phyloP scores from a whole-genome alignment of 176 grass and related monocot genomes.

The Musa itinerans region DNA sequence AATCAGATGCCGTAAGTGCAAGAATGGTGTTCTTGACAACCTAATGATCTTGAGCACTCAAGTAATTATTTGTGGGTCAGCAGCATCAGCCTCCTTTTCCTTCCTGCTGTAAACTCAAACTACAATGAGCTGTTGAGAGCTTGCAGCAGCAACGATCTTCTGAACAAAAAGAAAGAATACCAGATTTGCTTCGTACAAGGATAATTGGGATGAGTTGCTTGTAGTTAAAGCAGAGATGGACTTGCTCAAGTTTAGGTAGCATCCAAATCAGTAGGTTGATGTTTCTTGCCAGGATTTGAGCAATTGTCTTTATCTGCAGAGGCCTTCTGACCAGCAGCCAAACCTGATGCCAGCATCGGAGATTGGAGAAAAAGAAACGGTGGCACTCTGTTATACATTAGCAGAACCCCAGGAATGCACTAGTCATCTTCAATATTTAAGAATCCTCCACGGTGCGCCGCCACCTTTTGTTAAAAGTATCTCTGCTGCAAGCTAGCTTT shows the following conservation, averaged over 20 bases:
- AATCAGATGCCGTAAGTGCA: too few relatives aligned
- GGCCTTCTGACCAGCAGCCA: background rate
- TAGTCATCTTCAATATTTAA: slow-evolving; percentile 27
- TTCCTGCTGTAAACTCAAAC: too few relatives aligned
- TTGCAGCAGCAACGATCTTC: too few relatives aligned
- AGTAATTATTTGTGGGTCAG: too few relatives aligned
- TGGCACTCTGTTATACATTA: background rate
- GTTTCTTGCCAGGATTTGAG: background rate
- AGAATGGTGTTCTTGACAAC: too few relatives aligned
- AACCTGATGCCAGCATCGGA: background rate
- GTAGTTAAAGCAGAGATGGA: background rate
- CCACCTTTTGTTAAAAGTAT: slow-evolving; percentile 59
- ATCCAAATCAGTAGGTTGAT: background rate
- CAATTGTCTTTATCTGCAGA: background rate
- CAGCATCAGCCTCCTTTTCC: too few relatives aligned
- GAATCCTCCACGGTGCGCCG: slow-evolving; percentile 35
- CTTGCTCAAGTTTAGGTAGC: background rate
- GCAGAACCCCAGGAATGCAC: background rate
- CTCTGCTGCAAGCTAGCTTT: slow-evolving; percentile 18
- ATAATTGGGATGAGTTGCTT: too few relatives aligned
- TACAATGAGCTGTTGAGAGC: too few relatives aligned
- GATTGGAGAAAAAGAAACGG: background rate
- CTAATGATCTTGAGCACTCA: too few relatives aligned
- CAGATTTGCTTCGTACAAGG: too few relatives aligned
- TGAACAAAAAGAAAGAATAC: too few relatives aligned